phyloP scores from a whole-genome alignment of 176 grass and related monocot species.

The Luzula sylvatica region DNA sequence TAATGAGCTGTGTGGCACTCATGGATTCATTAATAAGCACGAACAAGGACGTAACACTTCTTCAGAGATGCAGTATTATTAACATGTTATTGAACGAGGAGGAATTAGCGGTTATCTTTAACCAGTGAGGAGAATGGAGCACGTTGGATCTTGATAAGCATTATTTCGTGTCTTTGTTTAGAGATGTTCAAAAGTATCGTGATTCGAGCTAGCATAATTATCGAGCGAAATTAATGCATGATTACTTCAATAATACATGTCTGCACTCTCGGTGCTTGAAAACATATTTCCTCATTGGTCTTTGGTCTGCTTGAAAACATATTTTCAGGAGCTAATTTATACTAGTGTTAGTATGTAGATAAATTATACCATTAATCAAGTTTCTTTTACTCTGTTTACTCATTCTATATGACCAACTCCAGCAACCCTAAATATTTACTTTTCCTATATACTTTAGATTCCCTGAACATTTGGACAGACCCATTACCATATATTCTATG shows the following conservation, averaged over 20 bases:
- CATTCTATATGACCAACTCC: too few relatives aligned
- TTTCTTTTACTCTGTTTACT: too few relatives aligned
- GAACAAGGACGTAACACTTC: conserved; percentile 5
- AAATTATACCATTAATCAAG: too few relatives aligned
- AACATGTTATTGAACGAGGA: conserved; percentile 16
- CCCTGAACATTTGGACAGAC: too few relatives aligned
- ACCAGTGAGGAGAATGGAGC: not conserved
- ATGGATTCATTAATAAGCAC: conserved; percentile 4
- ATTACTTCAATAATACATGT: conserved; percentile 18
- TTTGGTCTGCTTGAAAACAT: too few relatives aligned
- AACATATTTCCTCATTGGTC: too few relatives aligned
- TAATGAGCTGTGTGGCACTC: conserved; percentile 14
- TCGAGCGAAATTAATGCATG: conserved; percentile 6
- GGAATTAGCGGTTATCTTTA: conserved; percentile 15
- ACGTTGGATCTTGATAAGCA: not conserved
- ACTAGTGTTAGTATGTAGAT: too few relatives aligned
- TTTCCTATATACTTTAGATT: too few relatives aligned
- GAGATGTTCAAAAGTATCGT: conserved; percentile 1
- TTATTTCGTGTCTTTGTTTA: not conserved
- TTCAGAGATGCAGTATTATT: conserved; percentile 6
- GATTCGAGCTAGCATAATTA: not conserved
- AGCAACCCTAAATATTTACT: too few relatives aligned
- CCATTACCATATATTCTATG: too few relatives aligned
- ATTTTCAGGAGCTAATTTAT: too few relatives aligned
- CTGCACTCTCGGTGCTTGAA: conserved; percentile 12